Evolutionary conservation across 108 stramenopile species (phyloP).

Genomic region (Nannochloropsis gaditana): DNA sequence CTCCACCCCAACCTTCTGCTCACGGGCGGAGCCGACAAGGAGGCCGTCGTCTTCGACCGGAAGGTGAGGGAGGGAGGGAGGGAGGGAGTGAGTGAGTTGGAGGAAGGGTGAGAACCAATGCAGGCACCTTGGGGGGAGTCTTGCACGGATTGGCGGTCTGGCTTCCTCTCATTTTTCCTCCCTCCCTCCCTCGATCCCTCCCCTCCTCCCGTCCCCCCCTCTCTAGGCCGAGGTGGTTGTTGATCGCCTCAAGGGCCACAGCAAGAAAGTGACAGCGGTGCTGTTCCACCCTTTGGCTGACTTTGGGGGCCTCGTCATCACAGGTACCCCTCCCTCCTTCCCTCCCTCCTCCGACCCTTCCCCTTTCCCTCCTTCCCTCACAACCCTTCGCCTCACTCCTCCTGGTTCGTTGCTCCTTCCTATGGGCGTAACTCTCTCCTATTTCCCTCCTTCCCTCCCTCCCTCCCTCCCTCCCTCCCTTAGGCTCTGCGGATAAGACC

Average conservation of each 20-base stretch:
- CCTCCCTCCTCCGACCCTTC: background rate
- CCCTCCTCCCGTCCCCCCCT: background rate
- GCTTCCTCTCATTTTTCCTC: background rate
- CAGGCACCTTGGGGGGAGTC: background rate
- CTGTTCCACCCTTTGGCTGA: background rate
- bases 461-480: background rate
- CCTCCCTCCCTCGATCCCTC: background rate
- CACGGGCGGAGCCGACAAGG: slow-evolving; percentile 21
- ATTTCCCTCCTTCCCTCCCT: background rate
- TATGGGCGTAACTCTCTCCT: background rate
- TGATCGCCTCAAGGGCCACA: slow-evolving; percentile 3
- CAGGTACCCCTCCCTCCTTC: background rate
- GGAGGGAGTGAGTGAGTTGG: background rate
- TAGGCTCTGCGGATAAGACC: background rate
- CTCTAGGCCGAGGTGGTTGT: background rate
- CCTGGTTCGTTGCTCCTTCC: background rate
- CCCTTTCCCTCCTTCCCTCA: background rate
- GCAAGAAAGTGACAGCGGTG: slow-evolving; percentile 23
- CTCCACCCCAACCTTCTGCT: background rate
- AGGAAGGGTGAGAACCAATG: too few relatives aligned
- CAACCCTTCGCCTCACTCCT: background rate
- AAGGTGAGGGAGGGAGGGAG: background rate
- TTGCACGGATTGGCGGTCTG: background rate
- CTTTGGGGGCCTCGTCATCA: background rate
- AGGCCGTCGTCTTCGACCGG: background rate